Evolutionary conservation across 257 asterid genomes (phyloP), one percentile per base, ranked within the genome.

Genomic region (Dorcoceras hygrometricum): DNA sequence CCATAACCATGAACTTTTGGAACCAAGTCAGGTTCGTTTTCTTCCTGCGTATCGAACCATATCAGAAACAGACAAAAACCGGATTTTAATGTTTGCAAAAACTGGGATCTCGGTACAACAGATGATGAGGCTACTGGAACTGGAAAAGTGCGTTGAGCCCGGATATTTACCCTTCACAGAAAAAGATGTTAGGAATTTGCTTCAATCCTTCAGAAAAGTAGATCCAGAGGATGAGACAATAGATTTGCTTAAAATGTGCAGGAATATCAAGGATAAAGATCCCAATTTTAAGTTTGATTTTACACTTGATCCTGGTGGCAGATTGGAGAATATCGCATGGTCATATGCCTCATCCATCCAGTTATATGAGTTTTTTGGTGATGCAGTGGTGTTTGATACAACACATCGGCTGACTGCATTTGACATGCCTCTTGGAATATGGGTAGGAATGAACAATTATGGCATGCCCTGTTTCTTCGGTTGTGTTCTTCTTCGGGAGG

Each of bases 391-490:
- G 57, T 93, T 93, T 76, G 99, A 93, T 81, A 90, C 97, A 26
- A 93, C 97, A 28, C 97, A 94, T 70, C 85, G 97, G 57, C 78
- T 94, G 80, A 81, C 85, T 79, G 95, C 89, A 69, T 88, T 94
- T 70, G 97, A 94, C 76, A 90, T 88, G 97, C 99, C 99, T 75
- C 86, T 94, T 27, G 97, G 97, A 60, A 94, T 94, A 78, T 94
- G 95, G 95, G 95, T 94, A 16, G 99, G 99, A 71, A 75, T 90
- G 82, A 94, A 94, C 79, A 94, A 94, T 80, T 94, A 94, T 75
- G 97, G 99, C 59, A 90, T 90, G 99, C 99, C 99, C 14, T 94
- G 99, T 80, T 94, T 94, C 82, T 94, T 94, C 9, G 95, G 97
- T 65, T 94, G 99, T 36, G 95, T 87, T 75, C 95, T 94, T 73